Conservation (phyloP, 2,329 filamentous ascomycete genomes). For the Penicillium sp. region DNA sequence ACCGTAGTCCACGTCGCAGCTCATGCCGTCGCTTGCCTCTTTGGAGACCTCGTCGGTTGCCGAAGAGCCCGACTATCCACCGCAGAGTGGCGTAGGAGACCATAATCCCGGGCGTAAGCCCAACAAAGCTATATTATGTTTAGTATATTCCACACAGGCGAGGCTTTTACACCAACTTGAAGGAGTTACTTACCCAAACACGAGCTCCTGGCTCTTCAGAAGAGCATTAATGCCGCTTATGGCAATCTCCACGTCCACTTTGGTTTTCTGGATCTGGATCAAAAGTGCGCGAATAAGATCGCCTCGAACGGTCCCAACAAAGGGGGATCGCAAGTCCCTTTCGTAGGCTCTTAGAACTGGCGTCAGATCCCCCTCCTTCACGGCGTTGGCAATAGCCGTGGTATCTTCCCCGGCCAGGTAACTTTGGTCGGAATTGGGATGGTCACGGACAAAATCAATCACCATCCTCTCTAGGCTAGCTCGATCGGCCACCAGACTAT, state of each 20-base stretch:
- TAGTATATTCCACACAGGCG: constrained; percentile 3
- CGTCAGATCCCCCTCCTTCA: constrained; percentile 87
- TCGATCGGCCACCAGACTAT: constrained; percentile 82
- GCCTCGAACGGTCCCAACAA: constrained; percentile 75
- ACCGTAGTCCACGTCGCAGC: constrained; percentile 71
- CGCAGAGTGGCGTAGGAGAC: constrained; percentile 70
- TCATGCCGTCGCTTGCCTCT: constrained; percentile 63
- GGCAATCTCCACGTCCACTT: constrained; percentile 94
- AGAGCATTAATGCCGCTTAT: constrained; percentile 93
- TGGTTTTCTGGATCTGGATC: constrained; percentile 98
- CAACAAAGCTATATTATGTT: constrained; percentile 64
- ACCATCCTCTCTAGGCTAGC: constrained; percentile 97
- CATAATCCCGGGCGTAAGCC: constrained; percentile 86
- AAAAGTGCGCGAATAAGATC: constrained; percentile 85
- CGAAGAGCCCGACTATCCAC: constrained; percentile 67
- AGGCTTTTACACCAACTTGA: not conserved
- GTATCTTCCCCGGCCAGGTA: constrained; percentile 61
- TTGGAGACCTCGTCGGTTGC: constrained; percentile 64
- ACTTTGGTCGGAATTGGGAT: constrained; percentile 55
- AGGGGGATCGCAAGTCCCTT: constrained; percentile 74
- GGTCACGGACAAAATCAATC: constrained; percentile 86
- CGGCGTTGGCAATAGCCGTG: constrained; percentile 68
- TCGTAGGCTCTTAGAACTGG: constrained; percentile 89
- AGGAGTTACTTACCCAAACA: constrained; percentile 62
- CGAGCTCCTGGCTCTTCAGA: constrained; percentile 90